phyloP scores from a whole-genome alignment of 805 yeast species.

The Hanseniaspora nectarophila region DNA sequence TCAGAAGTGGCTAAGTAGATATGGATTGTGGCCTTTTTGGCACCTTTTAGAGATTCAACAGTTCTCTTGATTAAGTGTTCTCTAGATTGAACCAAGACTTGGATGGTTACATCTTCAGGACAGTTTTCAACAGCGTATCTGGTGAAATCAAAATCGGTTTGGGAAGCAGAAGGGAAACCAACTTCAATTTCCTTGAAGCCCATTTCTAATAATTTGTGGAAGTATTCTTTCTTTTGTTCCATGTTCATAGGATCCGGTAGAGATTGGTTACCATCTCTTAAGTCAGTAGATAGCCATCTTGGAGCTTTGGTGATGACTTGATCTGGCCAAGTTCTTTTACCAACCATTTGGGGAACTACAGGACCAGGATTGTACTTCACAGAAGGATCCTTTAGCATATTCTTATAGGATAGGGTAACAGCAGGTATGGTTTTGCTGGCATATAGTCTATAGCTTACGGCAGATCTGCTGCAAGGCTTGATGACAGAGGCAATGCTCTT shows the following conservation, averaged over 20 bases:
- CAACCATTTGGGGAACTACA: slow-evolving; percentile 42
- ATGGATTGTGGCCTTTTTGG: slow-evolving; percentile 60
- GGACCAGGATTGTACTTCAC: slow-evolving; percentile 46
- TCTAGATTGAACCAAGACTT: slow-evolving; percentile 66
- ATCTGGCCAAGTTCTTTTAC: slow-evolving; percentile 54
- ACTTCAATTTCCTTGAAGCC: slow-evolving; percentile 78
- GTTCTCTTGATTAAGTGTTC: slow-evolving; percentile 64
- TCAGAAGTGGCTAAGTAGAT: slow-evolving; percentile 68
- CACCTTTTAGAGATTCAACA: slow-evolving; percentile 60
- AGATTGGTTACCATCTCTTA: slow-evolving; percentile 73
- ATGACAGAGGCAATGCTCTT: slow-evolving; percentile 19
- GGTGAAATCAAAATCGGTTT: slow-evolving; percentile 72
- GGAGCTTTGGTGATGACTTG: slow-evolving; percentile 58
- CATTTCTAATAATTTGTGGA: slow-evolving; percentile 56
- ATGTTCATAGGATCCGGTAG: slow-evolving; percentile 75
- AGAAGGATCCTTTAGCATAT: slow-evolving; percentile 63
- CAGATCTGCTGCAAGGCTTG: slow-evolving; percentile 1
- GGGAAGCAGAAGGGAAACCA: slow-evolving; percentile 70
- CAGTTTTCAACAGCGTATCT: slow-evolving; percentile 68
- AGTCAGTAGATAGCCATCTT: slow-evolving; percentile 68
- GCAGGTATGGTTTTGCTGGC: slow-evolving; percentile 24
- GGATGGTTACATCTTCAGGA: slow-evolving; percentile 63
- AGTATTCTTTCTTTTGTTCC: slow-evolving; percentile 60
- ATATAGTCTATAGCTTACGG: neutral
- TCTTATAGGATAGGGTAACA: slow-evolving; percentile 28